Evolutionary conservation across 768 basidiomycete genomes (phyloP).

Genomic region (Grammothele lineata): DNA sequence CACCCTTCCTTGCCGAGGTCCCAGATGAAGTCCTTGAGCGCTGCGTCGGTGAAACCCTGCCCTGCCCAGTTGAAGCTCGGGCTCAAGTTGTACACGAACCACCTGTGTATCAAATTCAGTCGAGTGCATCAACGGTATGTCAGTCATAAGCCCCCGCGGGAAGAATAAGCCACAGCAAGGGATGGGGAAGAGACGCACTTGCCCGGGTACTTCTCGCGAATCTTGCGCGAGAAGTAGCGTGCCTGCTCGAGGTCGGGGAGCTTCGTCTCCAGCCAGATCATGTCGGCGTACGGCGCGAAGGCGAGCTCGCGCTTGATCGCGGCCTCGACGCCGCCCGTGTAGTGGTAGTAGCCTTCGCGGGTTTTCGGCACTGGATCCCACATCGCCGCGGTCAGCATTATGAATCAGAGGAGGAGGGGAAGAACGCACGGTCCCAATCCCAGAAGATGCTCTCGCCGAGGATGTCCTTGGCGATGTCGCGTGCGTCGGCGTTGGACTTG

Average conservation of each 20-base stretch:
- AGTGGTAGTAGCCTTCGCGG: constrained; percentile 89
- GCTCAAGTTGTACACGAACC: constrained; percentile 91
- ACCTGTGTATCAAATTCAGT: no score
- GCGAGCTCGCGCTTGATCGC: constrained; percentile 77
- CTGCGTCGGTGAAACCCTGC: constrained; percentile 76
- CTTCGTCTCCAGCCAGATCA: constrained; percentile 93
- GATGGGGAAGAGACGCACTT: no score
- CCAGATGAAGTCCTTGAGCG: constrained; percentile 84
- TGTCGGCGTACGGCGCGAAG: constrained; percentile 84
- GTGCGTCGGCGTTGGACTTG: constrained; percentile 70
- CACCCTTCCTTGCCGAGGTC: constrained; percentile 87
- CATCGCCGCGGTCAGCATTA: neutral
- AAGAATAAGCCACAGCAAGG: no score
- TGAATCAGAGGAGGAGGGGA: neutral
- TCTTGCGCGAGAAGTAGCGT: constrained; percentile 68
- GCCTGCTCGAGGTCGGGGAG: constrained; percentile 81
- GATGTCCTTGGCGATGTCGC: constrained; percentile 69
- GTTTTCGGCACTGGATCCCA: constrained; percentile 67
- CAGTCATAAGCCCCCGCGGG: no score
- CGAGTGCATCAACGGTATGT: no score
- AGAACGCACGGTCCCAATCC: constrained; percentile 81
- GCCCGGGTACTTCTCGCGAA: constrained; percentile 65
- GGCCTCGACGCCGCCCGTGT: constrained; percentile 73
- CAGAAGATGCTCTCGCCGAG: constrained; percentile 70
- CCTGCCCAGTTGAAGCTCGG: constrained; percentile 93